phyloP scores from a whole-genome alignment of 2,329 filamentous ascomycete species.

The Helminthosporium solani region DNA sequence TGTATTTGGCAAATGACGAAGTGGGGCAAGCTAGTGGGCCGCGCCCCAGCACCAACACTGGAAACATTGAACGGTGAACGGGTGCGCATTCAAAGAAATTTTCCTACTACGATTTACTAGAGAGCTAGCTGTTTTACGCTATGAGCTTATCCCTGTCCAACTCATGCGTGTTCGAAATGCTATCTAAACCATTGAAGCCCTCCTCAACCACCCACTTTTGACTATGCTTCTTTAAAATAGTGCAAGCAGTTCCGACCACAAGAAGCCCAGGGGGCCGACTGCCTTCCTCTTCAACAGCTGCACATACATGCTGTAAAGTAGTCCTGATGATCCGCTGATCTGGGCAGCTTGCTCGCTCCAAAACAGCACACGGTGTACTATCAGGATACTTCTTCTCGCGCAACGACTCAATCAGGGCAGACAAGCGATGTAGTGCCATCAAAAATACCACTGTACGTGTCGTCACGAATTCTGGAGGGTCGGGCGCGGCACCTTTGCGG shows the following conservation, averaged over 20 bases:
- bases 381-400: constrained; percentile 62
- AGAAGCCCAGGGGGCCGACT: constrained; percentile 85
- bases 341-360: constrained; percentile 89
- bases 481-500: constrained; percentile 78
- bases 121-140: no score
- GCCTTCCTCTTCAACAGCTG: constrained; percentile 85
- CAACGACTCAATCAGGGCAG: constrained; percentile 70
- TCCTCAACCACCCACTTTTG: constrained; percentile 84
- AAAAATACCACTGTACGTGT: constrained; percentile 87
- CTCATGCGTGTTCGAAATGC: constrained; percentile 12
- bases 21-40: constrained; percentile 1
- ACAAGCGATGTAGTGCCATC: constrained; percentile 89
- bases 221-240: constrained; percentile 65
- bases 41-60: not conserved
- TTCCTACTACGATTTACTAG: no score
- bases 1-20: not conserved
- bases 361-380: constrained; percentile 83
- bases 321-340: constrained; percentile 92
- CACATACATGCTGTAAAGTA: constrained; percentile 74
- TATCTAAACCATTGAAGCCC: constrained; percentile 73
- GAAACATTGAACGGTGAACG: no score
- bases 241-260: constrained; percentile 81
- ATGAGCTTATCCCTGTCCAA: not conserved
- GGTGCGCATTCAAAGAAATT: no score
- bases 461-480: constrained; percentile 75